Evolutionary conservation across 75 land plant genomes (phyloP).

Genomic region (Azolla pinnata): DNA sequence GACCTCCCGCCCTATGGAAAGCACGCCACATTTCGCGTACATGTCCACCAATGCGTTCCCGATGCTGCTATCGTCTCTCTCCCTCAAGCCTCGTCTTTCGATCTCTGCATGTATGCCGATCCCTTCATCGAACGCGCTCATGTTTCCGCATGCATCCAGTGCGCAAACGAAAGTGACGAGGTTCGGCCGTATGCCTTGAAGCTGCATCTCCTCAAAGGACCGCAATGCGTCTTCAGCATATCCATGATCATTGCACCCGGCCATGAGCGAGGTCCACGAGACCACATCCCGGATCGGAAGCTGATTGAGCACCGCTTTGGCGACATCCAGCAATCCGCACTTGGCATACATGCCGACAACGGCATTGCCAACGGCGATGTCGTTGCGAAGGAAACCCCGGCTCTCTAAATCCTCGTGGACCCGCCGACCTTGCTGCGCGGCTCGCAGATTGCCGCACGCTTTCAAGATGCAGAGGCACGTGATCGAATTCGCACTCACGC

Average conservation of each 20-base stretch:
- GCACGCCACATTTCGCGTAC: conserved; percentile 49
- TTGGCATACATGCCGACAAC: conserved; percentile 54
- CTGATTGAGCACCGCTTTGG: conserved; percentile 32
- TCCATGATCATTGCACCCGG: conserved; percentile 50
- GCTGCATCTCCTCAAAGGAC: conserved; percentile 36
- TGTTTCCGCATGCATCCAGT: conserved; percentile 40
- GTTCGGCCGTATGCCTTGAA: conserved; percentile 31
- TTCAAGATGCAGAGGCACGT: conserved; percentile 44
- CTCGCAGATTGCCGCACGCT: conserved; percentile 21
- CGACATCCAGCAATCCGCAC: conserved; percentile 24
- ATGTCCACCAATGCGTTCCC: conserved; percentile 42
- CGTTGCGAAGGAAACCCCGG: conserved; percentile 23
- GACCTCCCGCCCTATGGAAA: conserved; percentile 18
- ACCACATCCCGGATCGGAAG: conserved; percentile 29
- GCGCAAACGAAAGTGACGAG: conserved; percentile 37
- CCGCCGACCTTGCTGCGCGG: conserved; percentile 15
- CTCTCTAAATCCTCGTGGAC: conserved; percentile 34
- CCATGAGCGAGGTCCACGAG: conserved; percentile 50
- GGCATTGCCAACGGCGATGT: conserved; percentile 39
- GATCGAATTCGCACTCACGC: conserved; percentile 37
- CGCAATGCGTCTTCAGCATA: conserved; percentile 41
- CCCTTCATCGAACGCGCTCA: conserved; percentile 40
- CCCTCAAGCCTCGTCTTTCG: conserved; percentile 10
- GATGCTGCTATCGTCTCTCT: conserved; percentile 21
- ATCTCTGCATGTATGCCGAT: conserved; percentile 34